Percentiles rank a stretch among this genome's conserved stretches.
Conservation (phyloP, 805 yeast genomes). For the Wickerhamiella nectarea region DNA sequence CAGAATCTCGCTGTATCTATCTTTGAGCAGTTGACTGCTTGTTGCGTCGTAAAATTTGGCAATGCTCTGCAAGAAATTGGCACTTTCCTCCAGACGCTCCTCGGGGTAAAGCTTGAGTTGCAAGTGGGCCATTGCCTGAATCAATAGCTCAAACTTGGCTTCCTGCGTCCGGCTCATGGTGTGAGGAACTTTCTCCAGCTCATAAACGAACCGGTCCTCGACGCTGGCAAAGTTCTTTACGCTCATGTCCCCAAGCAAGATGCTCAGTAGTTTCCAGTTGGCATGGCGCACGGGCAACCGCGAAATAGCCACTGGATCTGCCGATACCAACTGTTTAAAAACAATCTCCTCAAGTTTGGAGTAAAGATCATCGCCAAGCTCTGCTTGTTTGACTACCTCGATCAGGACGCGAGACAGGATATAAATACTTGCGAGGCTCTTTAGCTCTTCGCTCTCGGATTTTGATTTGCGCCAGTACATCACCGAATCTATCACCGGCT, state of each 20-base stretch:
- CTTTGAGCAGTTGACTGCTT: slow-evolving; percentile 47
- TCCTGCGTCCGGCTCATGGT: slow-evolving; percentile 37
- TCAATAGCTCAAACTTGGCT: slow-evolving; percentile 55
- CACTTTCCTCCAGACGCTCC: slow-evolving; percentile 83
- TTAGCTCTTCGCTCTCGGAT: slow-evolving; percentile 79
- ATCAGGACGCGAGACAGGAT: slow-evolving; percentile 82
- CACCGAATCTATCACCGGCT: slow-evolving; percentile 91
- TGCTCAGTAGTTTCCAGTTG: slow-evolving; percentile 87
- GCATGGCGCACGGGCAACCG: slow-evolving; percentile 69
- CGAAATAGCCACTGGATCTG: slow-evolving; percentile 61
- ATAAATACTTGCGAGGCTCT: slow-evolving; percentile 73
- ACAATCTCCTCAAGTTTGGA: slow-evolving; percentile 85
- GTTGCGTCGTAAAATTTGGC: slow-evolving; percentile 68
- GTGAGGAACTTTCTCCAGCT: slow-evolving; percentile 67
- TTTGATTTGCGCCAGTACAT: slow-evolving; percentile 97
- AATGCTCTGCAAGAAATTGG: slow-evolving; percentile 74
- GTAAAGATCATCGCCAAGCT: slow-evolving; percentile 67
- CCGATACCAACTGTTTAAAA: slow-evolving; percentile 72
- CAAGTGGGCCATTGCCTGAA: slow-evolving; percentile 84
- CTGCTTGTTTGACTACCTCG: slow-evolving; percentile 81
- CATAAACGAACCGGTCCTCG: slow-evolving; percentile 86
- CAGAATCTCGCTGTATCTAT: slow-evolving; percentile 77
- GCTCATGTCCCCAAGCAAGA: slow-evolving; percentile 81
- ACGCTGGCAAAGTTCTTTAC: slow-evolving; percentile 71
- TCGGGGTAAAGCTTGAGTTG: slow-evolving; percentile 71